Conservation (phyloP, 1,139 yeast genomes). For the Kodamaea arcana region DNA sequence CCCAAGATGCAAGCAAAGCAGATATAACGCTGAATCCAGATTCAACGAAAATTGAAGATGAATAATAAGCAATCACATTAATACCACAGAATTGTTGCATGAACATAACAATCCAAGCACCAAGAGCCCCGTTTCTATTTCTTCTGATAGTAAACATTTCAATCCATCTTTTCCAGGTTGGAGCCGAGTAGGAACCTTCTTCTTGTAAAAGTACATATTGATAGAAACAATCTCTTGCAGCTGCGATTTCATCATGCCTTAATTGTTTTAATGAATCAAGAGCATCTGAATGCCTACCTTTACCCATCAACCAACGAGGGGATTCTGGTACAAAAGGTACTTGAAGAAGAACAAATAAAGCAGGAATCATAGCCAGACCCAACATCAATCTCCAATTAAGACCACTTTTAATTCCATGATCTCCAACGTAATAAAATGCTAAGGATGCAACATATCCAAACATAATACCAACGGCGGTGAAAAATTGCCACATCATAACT, state of each 20-base stretch:
- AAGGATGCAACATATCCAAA: conserved; percentile 70
- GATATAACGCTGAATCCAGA: conserved; percentile 60
- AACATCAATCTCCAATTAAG: conserved; percentile 80
- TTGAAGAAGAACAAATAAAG: conserved; percentile 60
- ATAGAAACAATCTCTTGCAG: conserved; percentile 27
- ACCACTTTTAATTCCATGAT: conserved; percentile 23
- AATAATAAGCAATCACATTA: conserved; percentile 81
- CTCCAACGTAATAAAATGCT: conserved; percentile 44
- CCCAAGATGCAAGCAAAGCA: conserved; percentile 78
- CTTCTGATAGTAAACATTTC: conserved; percentile 68
- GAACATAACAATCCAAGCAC: conserved; percentile 79
- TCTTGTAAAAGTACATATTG: conserved; percentile 44
- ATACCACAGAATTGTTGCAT: conserved; percentile 94
- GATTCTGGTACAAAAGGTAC: conserved; percentile 48
- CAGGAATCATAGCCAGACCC: conserved; percentile 74
- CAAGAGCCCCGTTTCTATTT: conserved; percentile 78
- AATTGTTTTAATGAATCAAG: conserved; percentile 16
- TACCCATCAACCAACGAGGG: conserved; percentile 30
- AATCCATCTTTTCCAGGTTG: conserved; percentile 48
- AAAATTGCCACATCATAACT: conserved; percentile 87
- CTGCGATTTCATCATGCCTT: conserved; percentile 19
- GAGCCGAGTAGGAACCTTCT: conserved; percentile 55
- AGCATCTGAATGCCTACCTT: conserved; percentile 22
- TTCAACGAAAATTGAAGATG: conserved; percentile 66
- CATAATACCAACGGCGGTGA: conserved; percentile 85